Base-by-base conservation (phyloP, 257 asterid genomes). In the Echites panduratus region DNA sequence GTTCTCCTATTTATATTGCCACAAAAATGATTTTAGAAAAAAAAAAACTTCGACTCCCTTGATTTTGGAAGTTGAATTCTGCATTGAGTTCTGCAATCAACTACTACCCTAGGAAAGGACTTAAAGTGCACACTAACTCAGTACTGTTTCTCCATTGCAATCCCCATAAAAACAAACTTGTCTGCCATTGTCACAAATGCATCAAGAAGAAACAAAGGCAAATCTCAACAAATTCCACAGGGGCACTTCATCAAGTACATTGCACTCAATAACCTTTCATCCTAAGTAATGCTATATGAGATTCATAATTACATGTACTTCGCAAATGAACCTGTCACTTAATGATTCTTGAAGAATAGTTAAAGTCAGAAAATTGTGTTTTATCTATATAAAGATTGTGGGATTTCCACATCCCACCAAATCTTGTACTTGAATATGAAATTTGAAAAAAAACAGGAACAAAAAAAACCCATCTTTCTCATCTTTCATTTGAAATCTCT, bases 241-340 rank as follows among this genome's bases (percentile, higher is more conserved):
- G 0, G 66, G 68, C 47, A 63, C 16, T 35, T 63, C 48, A 16
- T 24, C 45, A 32, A 62, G 45, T 19, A 62, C 45, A 16, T 62
- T 5, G 45, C 24, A 35, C 13, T 35, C 48, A 63, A 17, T 0
- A 35, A 7, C 6, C 45, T 62, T 32, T 14, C 44, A 62, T 29
- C n/a, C 17, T 5, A 24, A 20, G 44, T 27, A 62, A 62, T 29
- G 45, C 59, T 4, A 29, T 4, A 29, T 32, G 67, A 29, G 44
- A 62, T 32, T 62, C 44, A 58, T 45, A 45, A 45, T 58, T 12
- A 26, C 65, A 58, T 58, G 65, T 58, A 58, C 65, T 58, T 58
- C 12, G 24, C 14, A 1, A 26, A 58, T 58, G 19, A 58, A 58
- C 19, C 65, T 9, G 6, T 24, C 35, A 56, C 63, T 58, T 58